Evolutionary conservation across 2,329 filamentous ascomycete species (phyloP).

Genomic region (Ceratocystis huliohia): DNA sequence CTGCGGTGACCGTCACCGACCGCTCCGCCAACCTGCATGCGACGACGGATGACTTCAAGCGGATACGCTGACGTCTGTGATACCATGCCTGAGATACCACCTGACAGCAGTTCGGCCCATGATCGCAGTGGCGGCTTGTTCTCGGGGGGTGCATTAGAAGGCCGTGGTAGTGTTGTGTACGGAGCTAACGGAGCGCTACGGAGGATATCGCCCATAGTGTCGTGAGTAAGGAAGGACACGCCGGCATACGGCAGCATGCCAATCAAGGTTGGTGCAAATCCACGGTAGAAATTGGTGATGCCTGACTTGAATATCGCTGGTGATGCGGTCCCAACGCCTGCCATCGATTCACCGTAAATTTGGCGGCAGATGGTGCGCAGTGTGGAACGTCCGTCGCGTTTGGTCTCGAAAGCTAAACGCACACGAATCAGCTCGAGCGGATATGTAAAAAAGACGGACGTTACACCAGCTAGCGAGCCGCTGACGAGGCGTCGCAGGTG

Average conservation of each 20-base stretch:
- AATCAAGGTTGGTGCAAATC: conserved; percentile 76
- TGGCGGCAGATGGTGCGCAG: conserved; percentile 65
- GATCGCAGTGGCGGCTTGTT: conserved; percentile 62
- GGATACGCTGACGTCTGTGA: conserved; percentile 91
- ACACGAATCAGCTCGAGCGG: conserved; percentile 88
- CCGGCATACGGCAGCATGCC: conserved; percentile 97
- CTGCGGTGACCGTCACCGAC: conserved; percentile 79
- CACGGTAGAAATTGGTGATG: conserved; percentile 83
- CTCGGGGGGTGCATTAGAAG: conserved; percentile 36
- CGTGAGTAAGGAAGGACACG: conserved; percentile 89
- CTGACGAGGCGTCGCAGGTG: conserved; percentile 60
- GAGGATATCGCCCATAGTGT: conserved; percentile 74
- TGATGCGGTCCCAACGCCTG: conserved; percentile 24
- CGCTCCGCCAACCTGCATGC: conserved; percentile 94
- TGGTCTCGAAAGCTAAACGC: conserved; percentile 88
- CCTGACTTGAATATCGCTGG: conserved; percentile 41
- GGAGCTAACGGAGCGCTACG: conserved; percentile 53
- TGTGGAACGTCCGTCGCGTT: conserved; percentile 54
- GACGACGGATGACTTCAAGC: conserved; percentile 75
- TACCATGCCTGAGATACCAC: conserved; percentile 74
- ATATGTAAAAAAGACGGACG: conserved; percentile 92
- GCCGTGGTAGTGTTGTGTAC: conserved; percentile 62
- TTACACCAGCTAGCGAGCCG: conserved; percentile 67
- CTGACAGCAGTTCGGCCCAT: conserved; percentile 75
- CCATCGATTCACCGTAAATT: conserved; percentile 68